Evolutionary conservation across 75 land plant genomes (phyloP).

Genomic region (Sequoia sempervirens): DNA sequence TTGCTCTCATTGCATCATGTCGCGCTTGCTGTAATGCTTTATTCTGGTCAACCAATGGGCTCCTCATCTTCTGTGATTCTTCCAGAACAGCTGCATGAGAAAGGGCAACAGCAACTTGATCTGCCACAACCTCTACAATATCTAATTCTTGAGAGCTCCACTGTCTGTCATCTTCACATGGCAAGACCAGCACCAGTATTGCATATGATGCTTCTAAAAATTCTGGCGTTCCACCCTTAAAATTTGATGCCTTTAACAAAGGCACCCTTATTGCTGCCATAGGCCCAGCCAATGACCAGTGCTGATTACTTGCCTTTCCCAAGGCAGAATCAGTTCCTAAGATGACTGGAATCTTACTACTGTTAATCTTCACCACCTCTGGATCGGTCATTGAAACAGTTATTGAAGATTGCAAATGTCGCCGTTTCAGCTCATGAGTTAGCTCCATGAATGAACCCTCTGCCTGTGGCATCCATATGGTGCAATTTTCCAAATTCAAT

Average conservation of each 20-base stretch:
- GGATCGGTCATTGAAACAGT: constrained; percentile 27
- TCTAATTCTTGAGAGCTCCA: constrained; percentile 63
- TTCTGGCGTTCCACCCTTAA: constrained; percentile 62
- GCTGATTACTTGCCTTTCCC: constrained; percentile 47
- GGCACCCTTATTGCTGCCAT: constrained; percentile 70
- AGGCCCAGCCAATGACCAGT: constrained; percentile 29
- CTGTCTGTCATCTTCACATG: constrained; percentile 18
- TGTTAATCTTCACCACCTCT: constrained; percentile 20
- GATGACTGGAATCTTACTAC: constrained; percentile 7
- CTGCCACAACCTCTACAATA: constrained; percentile 59
- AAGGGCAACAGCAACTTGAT: constrained; percentile 67
- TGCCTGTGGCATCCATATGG: constrained; percentile 48
- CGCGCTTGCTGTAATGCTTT: constrained; percentile 44
- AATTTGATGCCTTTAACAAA: constrained; percentile 49
- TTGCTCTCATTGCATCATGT: constrained; percentile 58
- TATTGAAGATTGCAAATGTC: constrained; percentile 20
- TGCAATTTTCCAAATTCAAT: constrained; percentile 42
- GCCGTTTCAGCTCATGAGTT: constrained; percentile 42
- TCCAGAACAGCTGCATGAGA: constrained; percentile 72
- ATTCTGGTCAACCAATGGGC: constrained; percentile 55
- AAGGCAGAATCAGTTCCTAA: constrained; percentile 39
- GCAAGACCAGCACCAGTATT: constrained; percentile 32
- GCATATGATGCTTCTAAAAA: constrained; percentile 52
- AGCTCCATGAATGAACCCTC: constrained; percentile 36
- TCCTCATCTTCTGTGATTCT: constrained; percentile 55